Percentiles rank a stretch among this genome's conserved stretches.
phyloP scores from a whole-genome alignment of 2,329 filamentous ascomycete species.

The Hypomyces perniciosus region DNA sequence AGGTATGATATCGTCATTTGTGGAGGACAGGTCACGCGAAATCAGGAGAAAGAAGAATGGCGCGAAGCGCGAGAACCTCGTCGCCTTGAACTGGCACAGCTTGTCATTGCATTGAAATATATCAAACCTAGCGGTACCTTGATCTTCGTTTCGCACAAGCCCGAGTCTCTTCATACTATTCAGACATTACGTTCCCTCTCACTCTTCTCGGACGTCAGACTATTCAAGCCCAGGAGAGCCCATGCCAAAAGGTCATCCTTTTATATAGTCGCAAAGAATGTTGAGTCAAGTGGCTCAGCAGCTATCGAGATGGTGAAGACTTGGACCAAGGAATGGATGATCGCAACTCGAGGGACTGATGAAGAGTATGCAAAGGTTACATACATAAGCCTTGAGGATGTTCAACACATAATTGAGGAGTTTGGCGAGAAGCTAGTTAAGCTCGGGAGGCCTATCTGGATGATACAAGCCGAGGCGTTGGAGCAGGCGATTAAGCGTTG shows the following conservation, averaged over 20 bases:
- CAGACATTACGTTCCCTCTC: constrained; percentile 32
- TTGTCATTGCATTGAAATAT: constrained; percentile 40
- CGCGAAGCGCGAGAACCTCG: constrained; percentile 28
- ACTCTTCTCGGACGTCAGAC: constrained; percentile 33
- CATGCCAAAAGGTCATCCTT: constrained; percentile 43
- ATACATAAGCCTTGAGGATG: neutral
- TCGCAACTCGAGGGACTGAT: constrained; percentile 31
- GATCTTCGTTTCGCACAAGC: constrained; percentile 43
- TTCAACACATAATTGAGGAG: neutral
- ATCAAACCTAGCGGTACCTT: constrained; percentile 42
- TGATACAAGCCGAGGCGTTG: neutral
- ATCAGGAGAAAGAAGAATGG: neutral
- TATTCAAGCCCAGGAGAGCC: constrained; percentile 38
- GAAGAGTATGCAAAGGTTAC: constrained; percentile 14
- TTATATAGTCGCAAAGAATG: constrained; percentile 43
- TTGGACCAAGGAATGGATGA: constrained; percentile 37
- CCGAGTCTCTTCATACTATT: constrained; percentile 35
- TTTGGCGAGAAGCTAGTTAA: neutral
- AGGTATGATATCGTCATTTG: neutral
- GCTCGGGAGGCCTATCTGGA: neutral
- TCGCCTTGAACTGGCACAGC: constrained; percentile 32
- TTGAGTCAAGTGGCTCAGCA: constrained; percentile 26
- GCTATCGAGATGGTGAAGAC: constrained; percentile 29
- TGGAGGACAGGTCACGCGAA: neutral
- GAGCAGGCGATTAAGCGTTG: too few relatives aligned